A percentile compares a stretch with the other conserved stretches of the same genome.
These are phyloP conservation scores for Vitis hybrid DNA, from an alignment of 177 flowering plant genomes.

Conservation along the genomic window DNA sequence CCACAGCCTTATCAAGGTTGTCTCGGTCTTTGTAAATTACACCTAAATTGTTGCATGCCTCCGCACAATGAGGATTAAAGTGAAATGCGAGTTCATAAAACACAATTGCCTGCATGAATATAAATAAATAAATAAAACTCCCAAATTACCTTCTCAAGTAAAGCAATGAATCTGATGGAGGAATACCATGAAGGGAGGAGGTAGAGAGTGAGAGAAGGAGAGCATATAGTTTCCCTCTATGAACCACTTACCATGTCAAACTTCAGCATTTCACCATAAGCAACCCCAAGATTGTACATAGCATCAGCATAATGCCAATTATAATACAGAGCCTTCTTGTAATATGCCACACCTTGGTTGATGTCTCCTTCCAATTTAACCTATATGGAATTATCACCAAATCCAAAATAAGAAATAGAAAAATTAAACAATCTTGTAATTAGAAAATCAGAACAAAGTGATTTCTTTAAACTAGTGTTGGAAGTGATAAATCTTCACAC, in stretches of 20 bases:
- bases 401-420: slow-evolving; percentile 10
- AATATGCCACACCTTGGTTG: slow-evolving; percentile 83
- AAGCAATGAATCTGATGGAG: not conserved
- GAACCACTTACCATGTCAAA: slow-evolving; percentile 80
- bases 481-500: no score
- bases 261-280: slow-evolving; percentile 97
- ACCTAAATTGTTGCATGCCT: slow-evolving; percentile 99
- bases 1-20: slow-evolving; percentile 99
- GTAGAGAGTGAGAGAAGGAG: not conserved
- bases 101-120: slow-evolving; percentile 79
- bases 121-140: not conserved
- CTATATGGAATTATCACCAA: slow-evolving; percentile 39
- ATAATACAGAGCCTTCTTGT: slow-evolving; percentile 90
- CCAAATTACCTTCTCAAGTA: not conserved
- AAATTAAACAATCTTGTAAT: not conserved
- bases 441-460: no score
- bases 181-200: not conserved
- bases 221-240: not conserved
- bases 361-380: slow-evolving; percentile 97
- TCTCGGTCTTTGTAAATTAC: slow-evolving; percentile 96
- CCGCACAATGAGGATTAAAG: slow-evolving; percentile 98
- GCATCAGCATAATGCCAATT: slow-evolving; percentile 99
- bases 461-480: no score
- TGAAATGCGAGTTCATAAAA: slow-evolving; percentile 98
- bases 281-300: slow-evolving; percentile 99